Evolutionary conservation across 148 eudicot species (phyloP), one percentile per base, ranked within the genome.

Genomic region (Camellia lanceoleosa): DNA sequence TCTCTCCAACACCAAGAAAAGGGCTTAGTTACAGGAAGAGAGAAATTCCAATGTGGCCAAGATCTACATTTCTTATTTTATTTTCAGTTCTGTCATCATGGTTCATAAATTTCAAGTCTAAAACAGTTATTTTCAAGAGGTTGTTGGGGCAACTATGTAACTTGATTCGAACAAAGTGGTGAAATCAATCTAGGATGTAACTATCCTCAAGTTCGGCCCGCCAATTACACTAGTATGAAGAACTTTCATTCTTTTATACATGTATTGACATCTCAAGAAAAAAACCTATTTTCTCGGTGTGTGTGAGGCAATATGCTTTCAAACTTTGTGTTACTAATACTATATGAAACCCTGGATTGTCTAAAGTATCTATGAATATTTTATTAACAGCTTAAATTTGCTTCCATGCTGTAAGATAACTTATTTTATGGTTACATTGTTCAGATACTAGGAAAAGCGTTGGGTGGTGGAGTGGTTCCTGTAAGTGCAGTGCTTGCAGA

Each of bases 401-500:
- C 18, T 70, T 56, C 67, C 15, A 49, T 77, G 13, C 23, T 20
- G 42, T 69, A 5, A 59, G 7, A 15, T 73, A 23, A 66, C 47
- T 77, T 59, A 13, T 61, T 77, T 61, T 77, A 44, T 85, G 62
- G 41, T 16, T 58, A 43, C 51, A 42, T 70, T 81, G 52, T 75
- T 71, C 75, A 94, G 99, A 88, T 97, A 76, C 87, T 97, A 69
- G 99, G 99, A 69, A 96, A 97, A 86, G 99, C 99, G 87, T 90
- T 94, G 89, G 99, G 99, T 73, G 99, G 98, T 70, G 99, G 99
- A 79, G 96, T 97, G 71, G 80, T 97, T 75, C 98, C 99, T 79
- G 99, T 97, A 19, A 94, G 98, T 87, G 99, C 98, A 52, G 97
- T 94, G 83, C 95, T 97, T 80, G 98, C 99, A 63, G 98, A 97